Evolutionary conservation across 2,329 filamentous ascomycete genomes (phyloP).

Genomic region (Botrytis pseudocinerea): DNA sequence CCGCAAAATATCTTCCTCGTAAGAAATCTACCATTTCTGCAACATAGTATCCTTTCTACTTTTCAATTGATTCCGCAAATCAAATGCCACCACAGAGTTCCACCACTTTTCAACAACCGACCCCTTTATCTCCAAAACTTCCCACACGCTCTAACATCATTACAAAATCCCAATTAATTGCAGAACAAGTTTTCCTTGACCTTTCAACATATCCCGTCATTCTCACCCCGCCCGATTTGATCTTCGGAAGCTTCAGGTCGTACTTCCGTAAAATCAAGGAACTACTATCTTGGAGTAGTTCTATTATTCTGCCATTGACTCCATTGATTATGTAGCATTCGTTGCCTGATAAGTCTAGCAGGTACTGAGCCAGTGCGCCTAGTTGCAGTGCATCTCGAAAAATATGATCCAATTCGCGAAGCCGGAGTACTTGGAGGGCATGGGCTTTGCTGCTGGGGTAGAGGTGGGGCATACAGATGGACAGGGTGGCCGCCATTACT

Average conservation of each 20-base stretch:
- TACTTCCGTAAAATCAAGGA: too few relatives aligned
- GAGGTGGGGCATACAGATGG: background rate
- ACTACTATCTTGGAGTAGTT: background rate
- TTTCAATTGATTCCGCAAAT: background rate
- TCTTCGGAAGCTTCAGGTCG: background rate
- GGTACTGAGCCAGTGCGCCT: background rate
- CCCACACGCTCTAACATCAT: fast-evolving
- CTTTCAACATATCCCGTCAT: too few relatives aligned
- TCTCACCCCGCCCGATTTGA: fast-evolving
- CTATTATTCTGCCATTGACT: background rate
- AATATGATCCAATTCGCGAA: background rate
- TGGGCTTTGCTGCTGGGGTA: background rate
- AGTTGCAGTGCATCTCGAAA: background rate
- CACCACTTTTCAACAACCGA: background rate
- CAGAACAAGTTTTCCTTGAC: background rate
- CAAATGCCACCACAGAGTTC: background rate
- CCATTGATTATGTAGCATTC: background rate
- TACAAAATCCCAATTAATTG: background rate
- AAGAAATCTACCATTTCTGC: background rate
- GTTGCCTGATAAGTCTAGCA: background rate
- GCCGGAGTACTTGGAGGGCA: too few relatives aligned
- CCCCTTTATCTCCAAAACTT: background rate
- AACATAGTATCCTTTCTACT: fast-evolving
- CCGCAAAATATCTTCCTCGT: background rate
- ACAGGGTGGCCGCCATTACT: background rate